phyloP scores from a whole-genome alignment of 78 protist species.

The Paulinella micropora region DNA sequence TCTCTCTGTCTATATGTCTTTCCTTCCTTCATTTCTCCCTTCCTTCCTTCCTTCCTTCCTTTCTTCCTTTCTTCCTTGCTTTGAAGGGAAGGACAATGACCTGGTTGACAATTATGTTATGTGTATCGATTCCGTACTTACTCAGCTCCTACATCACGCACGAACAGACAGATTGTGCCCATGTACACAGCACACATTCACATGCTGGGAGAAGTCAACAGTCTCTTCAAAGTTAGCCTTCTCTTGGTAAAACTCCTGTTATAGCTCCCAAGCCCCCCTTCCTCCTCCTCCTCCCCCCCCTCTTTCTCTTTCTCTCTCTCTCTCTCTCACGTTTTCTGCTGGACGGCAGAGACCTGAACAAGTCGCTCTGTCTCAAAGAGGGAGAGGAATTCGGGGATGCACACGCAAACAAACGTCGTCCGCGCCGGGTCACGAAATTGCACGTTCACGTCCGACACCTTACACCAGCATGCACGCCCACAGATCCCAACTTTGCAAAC shows the following conservation, averaged over 20 bases:
- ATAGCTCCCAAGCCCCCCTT: not conserved
- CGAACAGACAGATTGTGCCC: not conserved
- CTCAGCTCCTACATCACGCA: slow-evolving; percentile 43
- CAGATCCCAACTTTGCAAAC: too few species aligned
- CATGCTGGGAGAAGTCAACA: too few species aligned
- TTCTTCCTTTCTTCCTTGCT: slow-evolving; percentile 6
- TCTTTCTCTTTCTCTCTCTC: not conserved
- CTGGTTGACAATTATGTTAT: slow-evolving; percentile 87
- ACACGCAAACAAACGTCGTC: slow-evolving; percentile 93
- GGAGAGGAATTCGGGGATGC: slow-evolving; percentile 92
- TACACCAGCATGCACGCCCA: too few species aligned
- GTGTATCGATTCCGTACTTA: slow-evolving; percentile 66
- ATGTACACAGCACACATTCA: not conserved
- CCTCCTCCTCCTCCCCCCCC: not conserved
- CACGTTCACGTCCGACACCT: too few species aligned
- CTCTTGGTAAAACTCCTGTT: not conserved
- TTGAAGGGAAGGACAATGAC: slow-evolving; percentile 54
- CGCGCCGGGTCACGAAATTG: slow-evolving; percentile 60
- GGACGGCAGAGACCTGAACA: slow-evolving; percentile 68
- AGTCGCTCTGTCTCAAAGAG: slow-evolving; percentile 98
- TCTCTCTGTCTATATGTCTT: too few species aligned
- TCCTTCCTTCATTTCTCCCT: too few species aligned
- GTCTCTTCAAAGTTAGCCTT: too few species aligned
- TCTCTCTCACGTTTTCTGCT: not conserved
- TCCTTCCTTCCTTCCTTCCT: too few species aligned